Conservation (phyloP, 73 alveolate genomes). For the Blepharisma japonicum region DNA sequence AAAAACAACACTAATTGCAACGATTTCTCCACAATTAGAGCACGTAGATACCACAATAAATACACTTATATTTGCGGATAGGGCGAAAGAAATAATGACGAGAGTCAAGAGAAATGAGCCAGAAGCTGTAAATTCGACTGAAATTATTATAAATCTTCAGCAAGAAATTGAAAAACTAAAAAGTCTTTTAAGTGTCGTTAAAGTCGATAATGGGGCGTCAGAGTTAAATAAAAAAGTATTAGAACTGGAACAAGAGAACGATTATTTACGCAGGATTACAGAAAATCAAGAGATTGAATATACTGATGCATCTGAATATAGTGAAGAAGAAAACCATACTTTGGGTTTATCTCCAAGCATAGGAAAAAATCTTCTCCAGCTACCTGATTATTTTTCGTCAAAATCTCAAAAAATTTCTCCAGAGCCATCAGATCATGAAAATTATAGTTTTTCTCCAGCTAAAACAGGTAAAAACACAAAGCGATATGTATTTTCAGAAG, state of each 20-base stretch:
- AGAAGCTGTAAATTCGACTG: slow-evolving; percentile 61
- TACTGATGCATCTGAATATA: too few relatives aligned
- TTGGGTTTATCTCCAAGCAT: too few relatives aligned
- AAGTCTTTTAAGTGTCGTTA: slow-evolving; percentile 42
- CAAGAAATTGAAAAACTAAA: slow-evolving; percentile 58
- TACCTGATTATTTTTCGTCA: too few relatives aligned
- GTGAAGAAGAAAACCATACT: too few relatives aligned
- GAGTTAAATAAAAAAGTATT: slow-evolving; percentile 47
- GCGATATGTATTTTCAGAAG: too few relatives aligned
- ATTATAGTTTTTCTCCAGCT: too few relatives aligned
- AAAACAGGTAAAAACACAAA: too few relatives aligned
- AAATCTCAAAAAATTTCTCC: too few relatives aligned
- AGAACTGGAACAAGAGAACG: slow-evolving; percentile 50
- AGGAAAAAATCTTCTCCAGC: too few relatives aligned
- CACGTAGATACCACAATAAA: slow-evolving; percentile 81
- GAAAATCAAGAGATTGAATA: too few relatives aligned
- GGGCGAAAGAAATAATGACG: slow-evolving; percentile 67
- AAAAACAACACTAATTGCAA: slow-evolving; percentile 86
- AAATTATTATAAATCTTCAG: slow-evolving; percentile 52
- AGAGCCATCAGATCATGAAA: too few relatives aligned
- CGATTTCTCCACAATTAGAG: slow-evolving; percentile 69
- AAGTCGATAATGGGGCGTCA: slow-evolving; percentile 36
- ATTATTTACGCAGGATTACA: slow-evolving; percentile 31
- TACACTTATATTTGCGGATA: slow-evolving; percentile 84
- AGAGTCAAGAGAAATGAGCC: slow-evolving; percentile 52